Base-by-base conservation (phyloP, 306 rosid genomes). In the Cajanus cajan region DNA sequence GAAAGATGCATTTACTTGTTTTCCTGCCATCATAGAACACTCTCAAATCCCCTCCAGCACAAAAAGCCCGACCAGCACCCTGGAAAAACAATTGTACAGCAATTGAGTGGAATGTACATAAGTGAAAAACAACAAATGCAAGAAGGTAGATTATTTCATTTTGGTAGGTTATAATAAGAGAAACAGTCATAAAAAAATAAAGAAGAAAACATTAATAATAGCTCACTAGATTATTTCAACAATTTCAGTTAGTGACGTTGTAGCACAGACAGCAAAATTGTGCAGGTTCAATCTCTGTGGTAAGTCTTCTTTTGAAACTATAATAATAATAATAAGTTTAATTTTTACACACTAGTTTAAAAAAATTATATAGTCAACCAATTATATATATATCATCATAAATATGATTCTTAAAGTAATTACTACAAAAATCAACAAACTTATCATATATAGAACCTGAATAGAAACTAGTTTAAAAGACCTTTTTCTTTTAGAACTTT, bases 21-120 rank as follows among this genome's bases (percentile, higher is more conserved):
- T 84, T 88, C 83, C 86, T 87, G 74, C 98, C 96, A 68, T 89
- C 94, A 76, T 86, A 92, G 78, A 95, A 95, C 87, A 95, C 92
- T 81, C 84, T 95, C 83, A 95, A 78, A 84, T 95, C 98, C 19
- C 98, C 98, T 65, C 98, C 98, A 1, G 98, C 98, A 34, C 90
- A 95, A 74, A 92, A 95, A 48, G 97, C 98, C 76, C 98, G 85
- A 44, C 98, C 98, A 73, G 89, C 81, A 25, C 98, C 98, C 98
- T 95, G 45, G n/a, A 63, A 55, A 68, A 85, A 34, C 37, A 70
- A 66, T 50, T 21, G 44, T 36, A 54, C 73, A 44, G 14, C 28
- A 73, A 63, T 40, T 77, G 45, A 73, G 44, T 15, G 47, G 59
- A 65, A 4, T 37, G 45, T 24, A 68, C 45, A 39, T 15, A 65